Conservation (phyloP, 1,139 yeast species). For the Groenewaldozyma sp. region DNA sequence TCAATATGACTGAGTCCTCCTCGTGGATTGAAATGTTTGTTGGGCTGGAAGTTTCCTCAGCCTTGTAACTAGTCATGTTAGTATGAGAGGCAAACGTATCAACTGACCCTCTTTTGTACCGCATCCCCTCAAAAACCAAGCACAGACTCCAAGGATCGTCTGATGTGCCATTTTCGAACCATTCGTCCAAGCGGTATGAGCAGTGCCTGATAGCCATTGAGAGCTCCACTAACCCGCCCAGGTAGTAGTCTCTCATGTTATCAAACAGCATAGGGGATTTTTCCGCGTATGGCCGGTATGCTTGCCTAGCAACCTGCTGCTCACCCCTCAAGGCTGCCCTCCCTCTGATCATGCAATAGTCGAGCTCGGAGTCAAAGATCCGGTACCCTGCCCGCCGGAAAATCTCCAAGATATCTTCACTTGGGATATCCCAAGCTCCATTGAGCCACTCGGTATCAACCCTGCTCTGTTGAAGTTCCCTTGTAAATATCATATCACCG, state of each 20-base stretch:
- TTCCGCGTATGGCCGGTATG: constrained; percentile 26
- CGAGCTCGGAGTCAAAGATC: constrained; percentile 25
- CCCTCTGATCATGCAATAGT: constrained; percentile 44
- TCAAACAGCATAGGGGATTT: constrained; percentile 38
- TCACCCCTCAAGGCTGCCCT: constrained; percentile 40
- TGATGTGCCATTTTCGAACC: constrained; percentile 33
- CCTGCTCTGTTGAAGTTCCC: constrained; percentile 29
- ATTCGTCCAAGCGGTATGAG: constrained; percentile 28
- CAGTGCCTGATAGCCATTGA: constrained; percentile 34
- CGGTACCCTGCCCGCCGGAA: constrained; percentile 29
- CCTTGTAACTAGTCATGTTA: not conserved
- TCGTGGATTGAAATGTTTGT: not conserved
- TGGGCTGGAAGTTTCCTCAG: not conserved
- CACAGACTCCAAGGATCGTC: constrained; percentile 38
- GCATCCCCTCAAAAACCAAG: constrained; percentile 28
- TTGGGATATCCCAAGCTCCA: constrained; percentile 39
- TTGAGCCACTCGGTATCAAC: constrained; percentile 25
- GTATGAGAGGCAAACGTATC: not conserved
- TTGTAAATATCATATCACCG: constrained; percentile 45
- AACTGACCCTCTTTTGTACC: constrained; percentile 1
- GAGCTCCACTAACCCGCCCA: constrained; percentile 46
- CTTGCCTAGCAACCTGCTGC: constrained; percentile 26
- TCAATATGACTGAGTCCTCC: constrained; percentile 13
- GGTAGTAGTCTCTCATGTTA: constrained; percentile 37
- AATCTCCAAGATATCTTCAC: constrained; percentile 31